Evolutionary conservation across 805 yeast genomes (phyloP).

Genomic region (Scheffersomyces spartinae): DNA sequence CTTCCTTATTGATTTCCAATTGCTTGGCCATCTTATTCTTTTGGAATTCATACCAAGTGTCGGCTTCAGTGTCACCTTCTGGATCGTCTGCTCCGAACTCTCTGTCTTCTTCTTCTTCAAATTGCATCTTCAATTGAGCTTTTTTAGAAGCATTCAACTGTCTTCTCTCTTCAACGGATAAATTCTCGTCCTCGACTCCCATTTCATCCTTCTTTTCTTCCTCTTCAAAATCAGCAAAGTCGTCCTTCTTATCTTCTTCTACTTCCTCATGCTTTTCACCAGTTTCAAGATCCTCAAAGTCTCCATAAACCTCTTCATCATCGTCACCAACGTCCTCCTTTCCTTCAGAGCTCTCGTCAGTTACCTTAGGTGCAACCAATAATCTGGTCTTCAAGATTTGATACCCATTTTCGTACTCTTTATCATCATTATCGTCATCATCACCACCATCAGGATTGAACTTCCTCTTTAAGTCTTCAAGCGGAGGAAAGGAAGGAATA

Average conservation of each 20-base stretch:
- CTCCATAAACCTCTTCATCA: constrained; percentile 22
- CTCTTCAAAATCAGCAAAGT: constrained; percentile 40
- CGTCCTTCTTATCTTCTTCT: constrained; percentile 30
- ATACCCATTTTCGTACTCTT: constrained; percentile 31
- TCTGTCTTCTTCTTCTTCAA: constrained; percentile 67
- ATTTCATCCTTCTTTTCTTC: constrained; percentile 32
- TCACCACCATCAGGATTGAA: constrained; percentile 26
- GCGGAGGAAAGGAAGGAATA: constrained; percentile 21
- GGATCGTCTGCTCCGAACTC: constrained; percentile 70
- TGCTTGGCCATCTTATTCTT: constrained; percentile 96
- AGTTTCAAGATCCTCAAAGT: constrained; percentile 28
- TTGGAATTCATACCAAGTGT: constrained; percentile 96
- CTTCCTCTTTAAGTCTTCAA: constrained; percentile 34
- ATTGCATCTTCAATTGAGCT: constrained; percentile 77
- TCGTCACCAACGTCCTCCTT: constrained; percentile 12
- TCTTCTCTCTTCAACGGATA: constrained; percentile 65
- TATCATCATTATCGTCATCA: constrained; percentile 15
- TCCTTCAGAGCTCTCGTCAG: constrained; percentile 17
- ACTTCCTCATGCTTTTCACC: constrained; percentile 15
- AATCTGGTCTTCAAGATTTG: constrained; percentile 34
- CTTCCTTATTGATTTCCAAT: constrained; percentile 82
- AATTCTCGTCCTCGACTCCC: constrained; percentile 24
- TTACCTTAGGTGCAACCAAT: constrained; percentile 39
- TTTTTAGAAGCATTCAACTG: constrained; percentile 78
- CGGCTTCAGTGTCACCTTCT: constrained; percentile 62